phyloP scores from a whole-genome alignment of 2,329 filamentous ascomycete species.

The Nemania abortiva region DNA sequence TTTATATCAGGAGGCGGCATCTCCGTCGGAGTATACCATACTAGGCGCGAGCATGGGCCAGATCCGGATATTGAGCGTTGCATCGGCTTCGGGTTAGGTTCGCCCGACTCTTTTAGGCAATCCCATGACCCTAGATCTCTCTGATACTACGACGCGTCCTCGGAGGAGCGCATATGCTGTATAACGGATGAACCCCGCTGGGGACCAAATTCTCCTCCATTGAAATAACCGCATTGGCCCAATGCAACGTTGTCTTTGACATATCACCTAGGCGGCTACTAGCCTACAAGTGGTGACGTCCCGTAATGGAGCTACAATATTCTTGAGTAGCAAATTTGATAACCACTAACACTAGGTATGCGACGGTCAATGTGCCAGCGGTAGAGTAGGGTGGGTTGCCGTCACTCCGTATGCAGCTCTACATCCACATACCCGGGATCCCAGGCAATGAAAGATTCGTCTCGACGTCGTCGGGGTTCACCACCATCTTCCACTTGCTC shows the following conservation, averaged over 20 bases:
- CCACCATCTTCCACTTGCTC: constrained; percentile 38
- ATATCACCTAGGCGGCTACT: background rate
- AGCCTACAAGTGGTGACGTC: background rate
- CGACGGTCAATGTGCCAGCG: background rate
- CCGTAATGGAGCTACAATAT: background rate
- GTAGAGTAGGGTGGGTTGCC: background rate
- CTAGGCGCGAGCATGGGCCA: too few species aligned
- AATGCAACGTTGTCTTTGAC: constrained; percentile 13
- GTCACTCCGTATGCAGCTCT: background rate
- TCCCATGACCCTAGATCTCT: background rate
- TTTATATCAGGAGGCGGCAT: constrained; percentile 13
- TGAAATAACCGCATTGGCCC: constrained; percentile 19
- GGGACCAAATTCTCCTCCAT: constrained; percentile 39
- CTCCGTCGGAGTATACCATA: background rate
- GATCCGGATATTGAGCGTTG: background rate
- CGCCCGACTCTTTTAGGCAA: constrained; percentile 37
- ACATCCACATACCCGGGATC: constrained; percentile 39
- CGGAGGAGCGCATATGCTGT: background rate
- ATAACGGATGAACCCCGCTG: background rate
- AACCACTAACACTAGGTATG: background rate
- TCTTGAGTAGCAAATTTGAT: background rate
- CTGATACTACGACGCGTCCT: background rate
- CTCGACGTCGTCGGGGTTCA: constrained; percentile 30
- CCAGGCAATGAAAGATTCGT: constrained; percentile 21
- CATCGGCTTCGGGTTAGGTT: constrained; percentile 15